These are phyloP conservation scores for Pythium sp. DNA, from an alignment of 352 stramenopile species.

Conservation along the genomic window DNA sequence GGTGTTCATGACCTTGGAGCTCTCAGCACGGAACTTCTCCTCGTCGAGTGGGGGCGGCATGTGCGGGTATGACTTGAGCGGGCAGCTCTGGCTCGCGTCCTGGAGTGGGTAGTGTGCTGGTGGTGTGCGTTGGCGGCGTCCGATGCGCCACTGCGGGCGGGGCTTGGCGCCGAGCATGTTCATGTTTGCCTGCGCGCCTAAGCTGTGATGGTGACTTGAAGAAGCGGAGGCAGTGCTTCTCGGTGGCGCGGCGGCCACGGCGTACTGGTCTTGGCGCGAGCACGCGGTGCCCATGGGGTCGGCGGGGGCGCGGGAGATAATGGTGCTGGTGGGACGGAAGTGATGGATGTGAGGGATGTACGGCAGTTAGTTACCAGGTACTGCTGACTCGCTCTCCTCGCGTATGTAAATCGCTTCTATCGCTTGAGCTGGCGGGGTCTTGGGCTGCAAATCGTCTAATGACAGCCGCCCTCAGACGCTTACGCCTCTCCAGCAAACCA, in stretches of 20 bases:
- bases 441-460: too few relatives aligned
- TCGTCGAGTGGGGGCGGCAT: constrained; percentile 1
- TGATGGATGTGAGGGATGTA: too few relatives aligned
- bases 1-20: constrained; percentile 3
- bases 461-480: too few relatives aligned
- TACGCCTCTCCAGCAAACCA: too few relatives aligned
- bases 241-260: constrained; percentile 9
- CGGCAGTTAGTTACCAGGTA: background rate
- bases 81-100: background rate
- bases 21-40: constrained; percentile 17
- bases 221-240: background rate
- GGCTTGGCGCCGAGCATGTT: constrained; percentile 7
- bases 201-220: background rate
- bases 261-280: constrained; percentile 33
- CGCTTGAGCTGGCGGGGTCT: too few relatives aligned
- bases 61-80: constrained; percentile 1
- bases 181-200: background rate
- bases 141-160: constrained; percentile 14
- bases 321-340: too few relatives aligned
- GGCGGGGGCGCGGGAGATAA: constrained; percentile 8
- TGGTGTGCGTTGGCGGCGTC: constrained; percentile 7
- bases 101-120: background rate
- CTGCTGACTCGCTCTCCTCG: background rate
- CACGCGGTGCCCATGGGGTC: constrained; percentile 36
- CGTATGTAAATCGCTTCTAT: background rate